Percentiles rank a stretch among this genome's conserved stretches.
Evolutionary conservation across 108 stramenopile genomes (phyloP).

Genomic region (Schizochytrium sp.): DNA sequence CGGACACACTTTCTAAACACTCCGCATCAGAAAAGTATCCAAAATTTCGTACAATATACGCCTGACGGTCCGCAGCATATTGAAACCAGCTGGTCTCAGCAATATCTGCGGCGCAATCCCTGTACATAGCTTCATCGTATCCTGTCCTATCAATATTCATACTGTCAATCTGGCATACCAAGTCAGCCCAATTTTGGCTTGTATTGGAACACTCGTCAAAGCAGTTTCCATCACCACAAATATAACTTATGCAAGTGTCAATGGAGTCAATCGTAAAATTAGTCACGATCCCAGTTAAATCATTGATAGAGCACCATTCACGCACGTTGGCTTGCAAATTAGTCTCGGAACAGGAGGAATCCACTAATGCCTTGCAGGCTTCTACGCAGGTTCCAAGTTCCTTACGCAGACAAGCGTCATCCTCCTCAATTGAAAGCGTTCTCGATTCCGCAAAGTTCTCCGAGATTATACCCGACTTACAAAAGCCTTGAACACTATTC

Average conservation of each 20-base stretch:
- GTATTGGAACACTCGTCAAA: neutral
- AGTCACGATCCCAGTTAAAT: neutral
- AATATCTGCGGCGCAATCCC: neutral
- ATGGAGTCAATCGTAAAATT: neutral
- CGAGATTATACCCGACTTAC: neutral
- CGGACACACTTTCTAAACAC: neutral
- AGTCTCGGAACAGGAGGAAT: neutral
- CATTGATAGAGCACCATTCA: neutral
- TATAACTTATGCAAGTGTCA: neutral
- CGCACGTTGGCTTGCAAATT: neutral
- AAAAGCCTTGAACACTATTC: neutral
- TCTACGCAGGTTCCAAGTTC: neutral
- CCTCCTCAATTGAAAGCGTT: neutral
- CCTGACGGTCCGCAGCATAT: neutral
- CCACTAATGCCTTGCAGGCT: slow-evolving; percentile 50
- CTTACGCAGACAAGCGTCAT: neutral
- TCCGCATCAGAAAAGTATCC: neutral
- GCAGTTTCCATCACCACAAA: neutral
- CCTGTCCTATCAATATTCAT: neutral
- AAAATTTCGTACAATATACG: neutral
- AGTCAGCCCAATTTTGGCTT: slow-evolving; percentile 4
- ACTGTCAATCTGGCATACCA: slow-evolving; percentile 31
- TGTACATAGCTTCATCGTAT: slow-evolving; percentile 1
- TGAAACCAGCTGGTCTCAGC: neutral
- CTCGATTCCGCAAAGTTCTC: neutral